Evolutionary conservation across 1,139 yeast genomes (phyloP).

Genomic region (Sugiyamaella grinbergsii): DNA sequence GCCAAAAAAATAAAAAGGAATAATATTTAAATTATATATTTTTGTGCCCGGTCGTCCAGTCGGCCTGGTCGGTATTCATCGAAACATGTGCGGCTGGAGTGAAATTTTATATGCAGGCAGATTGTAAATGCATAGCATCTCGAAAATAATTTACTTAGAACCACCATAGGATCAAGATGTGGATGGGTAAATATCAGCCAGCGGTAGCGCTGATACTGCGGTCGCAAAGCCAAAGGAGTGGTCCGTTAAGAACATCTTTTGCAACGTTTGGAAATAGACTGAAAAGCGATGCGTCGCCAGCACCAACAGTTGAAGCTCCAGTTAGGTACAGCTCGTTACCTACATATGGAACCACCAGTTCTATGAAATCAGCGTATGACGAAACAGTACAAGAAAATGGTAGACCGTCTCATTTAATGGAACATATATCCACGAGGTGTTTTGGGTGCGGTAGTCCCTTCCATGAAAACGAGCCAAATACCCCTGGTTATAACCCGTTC

Average conservation of each 20-base stretch:
- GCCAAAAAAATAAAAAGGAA: too few relatives aligned
- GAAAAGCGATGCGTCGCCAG: not conserved
- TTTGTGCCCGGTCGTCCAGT: too few relatives aligned
- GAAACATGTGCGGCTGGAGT: too few relatives aligned
- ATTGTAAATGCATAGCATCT: too few relatives aligned
- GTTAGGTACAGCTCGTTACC: not conserved
- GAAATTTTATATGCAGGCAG: too few relatives aligned
- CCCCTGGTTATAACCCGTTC: slow-evolving; percentile 48
- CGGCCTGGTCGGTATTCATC: too few relatives aligned
- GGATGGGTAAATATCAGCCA: not conserved
- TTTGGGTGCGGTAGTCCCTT: slow-evolving; percentile 54
- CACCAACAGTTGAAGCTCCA: not conserved
- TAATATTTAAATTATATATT: too few relatives aligned
- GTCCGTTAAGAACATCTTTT: not conserved
- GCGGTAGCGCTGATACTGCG: not conserved
- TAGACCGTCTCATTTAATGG: slow-evolving; percentile 17
- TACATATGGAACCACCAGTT: too few relatives aligned
- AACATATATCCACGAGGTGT: slow-evolving; percentile 11
- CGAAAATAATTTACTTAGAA: too few relatives aligned
- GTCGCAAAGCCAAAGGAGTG: not conserved
- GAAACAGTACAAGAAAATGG: not conserved
- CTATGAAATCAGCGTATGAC: not conserved
- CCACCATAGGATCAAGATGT: too few relatives aligned
- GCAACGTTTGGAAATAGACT: not conserved
- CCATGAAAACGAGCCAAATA: slow-evolving; percentile 45